These are phyloP conservation scores for Tilletiopsis washingtonensis DNA, from an alignment of 1,284 basidiomycete genomes.

Conservation along the genomic window DNA sequence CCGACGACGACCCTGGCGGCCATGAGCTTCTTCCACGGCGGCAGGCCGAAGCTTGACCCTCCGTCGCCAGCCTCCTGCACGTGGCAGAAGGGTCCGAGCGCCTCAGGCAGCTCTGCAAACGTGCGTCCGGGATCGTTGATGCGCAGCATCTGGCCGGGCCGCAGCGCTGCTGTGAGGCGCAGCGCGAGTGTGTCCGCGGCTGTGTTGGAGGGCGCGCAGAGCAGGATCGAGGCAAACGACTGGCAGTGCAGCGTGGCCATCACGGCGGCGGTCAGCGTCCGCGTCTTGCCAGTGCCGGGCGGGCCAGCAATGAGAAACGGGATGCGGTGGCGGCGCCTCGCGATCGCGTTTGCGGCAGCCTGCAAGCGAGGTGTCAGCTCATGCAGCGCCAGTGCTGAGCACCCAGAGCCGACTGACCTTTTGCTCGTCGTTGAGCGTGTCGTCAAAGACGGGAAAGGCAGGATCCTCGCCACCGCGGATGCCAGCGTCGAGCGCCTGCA, in stretches of 20 bases:
- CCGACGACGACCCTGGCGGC: constrained; percentile 45
- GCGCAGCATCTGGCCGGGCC: constrained; percentile 28
- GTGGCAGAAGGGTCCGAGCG: constrained; percentile 5
- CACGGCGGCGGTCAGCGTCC: constrained; percentile 34
- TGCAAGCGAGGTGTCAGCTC: not conserved
- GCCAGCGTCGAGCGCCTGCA: not conserved
- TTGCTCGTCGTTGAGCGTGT: constrained; percentile 8
- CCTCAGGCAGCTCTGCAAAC: constrained; percentile 47
- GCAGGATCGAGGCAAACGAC: constrained; percentile 39
- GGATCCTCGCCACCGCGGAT: not conserved
- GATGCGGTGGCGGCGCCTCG: constrained; percentile 14
- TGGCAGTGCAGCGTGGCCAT: constrained; percentile 47
- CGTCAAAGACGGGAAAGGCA: constrained; percentile 1
- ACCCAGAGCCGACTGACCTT: constrained; percentile 21
- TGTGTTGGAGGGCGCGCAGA: constrained; percentile 48
- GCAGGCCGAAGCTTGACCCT: not conserved
- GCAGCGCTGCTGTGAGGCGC: constrained; percentile 32
- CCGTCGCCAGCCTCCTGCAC: not conserved
- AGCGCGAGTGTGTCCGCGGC: constrained; percentile 49
- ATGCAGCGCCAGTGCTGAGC: not conserved
- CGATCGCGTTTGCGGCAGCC: constrained; percentile 10
- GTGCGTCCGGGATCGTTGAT: constrained; percentile 47
- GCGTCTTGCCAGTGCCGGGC: constrained; percentile 47
- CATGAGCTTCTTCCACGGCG: constrained; percentile 31
- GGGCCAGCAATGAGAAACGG: constrained; percentile 29